Evolutionary conservation across 306 rosid species (phyloP).

Genomic region (Medicago lupulina): DNA sequence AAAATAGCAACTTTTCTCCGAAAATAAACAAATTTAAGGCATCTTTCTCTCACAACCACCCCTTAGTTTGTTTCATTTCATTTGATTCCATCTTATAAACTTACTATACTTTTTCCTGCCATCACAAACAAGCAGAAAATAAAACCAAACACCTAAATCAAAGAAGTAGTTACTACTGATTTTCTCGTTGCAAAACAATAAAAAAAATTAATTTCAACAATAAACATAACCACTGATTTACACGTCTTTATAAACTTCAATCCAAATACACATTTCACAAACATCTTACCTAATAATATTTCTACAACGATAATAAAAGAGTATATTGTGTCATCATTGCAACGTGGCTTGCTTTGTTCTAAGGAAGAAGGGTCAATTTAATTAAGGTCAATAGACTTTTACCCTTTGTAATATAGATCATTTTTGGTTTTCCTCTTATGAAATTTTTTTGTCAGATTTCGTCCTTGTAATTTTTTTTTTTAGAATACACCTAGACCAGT

Average conservation of each 20-base stretch:
- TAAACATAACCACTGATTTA: neutral
- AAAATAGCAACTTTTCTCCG: too few species aligned
- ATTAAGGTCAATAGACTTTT: too few species aligned
- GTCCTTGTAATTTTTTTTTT: too few species aligned
- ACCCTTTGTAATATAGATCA: too few species aligned
- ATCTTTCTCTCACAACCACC: conserved; percentile 39
- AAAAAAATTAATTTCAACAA: conserved; percentile 29
- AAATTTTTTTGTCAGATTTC: too few species aligned
- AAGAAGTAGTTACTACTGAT: conserved; percentile 6
- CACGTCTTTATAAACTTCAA: neutral
- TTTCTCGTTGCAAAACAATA: conserved; percentile 25
- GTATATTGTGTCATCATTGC: conserved; percentile 50
- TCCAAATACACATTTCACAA: neutral
- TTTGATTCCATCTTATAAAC: neutral
- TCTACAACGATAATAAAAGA: conserved; percentile 29
- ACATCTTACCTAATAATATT: neutral
- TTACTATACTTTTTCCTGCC: conserved; percentile 19
- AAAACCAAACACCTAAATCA: conserved; percentile 9
- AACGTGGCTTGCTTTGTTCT: conserved; percentile 60
- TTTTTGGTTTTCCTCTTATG: too few species aligned
- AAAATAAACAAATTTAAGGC: conserved; percentile 24
- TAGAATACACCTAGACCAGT: too few species aligned
- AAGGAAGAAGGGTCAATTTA: conserved; percentile 50
- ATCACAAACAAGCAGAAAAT: neutral
- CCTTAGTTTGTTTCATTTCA: neutral